phyloP scores from a whole-genome alignment of 1,284 basidiomycete species.

The Naganishia liquefaciens region DNA sequence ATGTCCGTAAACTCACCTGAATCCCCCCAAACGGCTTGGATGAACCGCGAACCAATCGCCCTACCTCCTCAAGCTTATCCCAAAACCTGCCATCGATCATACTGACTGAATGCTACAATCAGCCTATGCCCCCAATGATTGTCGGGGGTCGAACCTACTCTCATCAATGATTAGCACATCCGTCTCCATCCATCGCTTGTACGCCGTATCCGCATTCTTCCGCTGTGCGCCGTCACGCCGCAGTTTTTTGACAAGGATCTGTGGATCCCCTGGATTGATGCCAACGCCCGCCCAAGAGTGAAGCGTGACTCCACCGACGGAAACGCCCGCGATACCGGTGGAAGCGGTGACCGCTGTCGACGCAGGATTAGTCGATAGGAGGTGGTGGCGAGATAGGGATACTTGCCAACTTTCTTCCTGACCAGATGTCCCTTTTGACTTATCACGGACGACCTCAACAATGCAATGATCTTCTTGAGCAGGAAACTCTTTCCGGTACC shows the following conservation, averaged over 20 bases:
- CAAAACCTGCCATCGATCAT: constrained; percentile 89
- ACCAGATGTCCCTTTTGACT: constrained; percentile 41
- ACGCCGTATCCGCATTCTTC: constrained; percentile 59
- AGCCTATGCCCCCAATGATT: background rate
- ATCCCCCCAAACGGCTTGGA: constrained; percentile 80
- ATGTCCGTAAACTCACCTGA: constrained; percentile 56
- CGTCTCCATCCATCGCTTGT: constrained; percentile 68
- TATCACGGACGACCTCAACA: constrained; percentile 52
- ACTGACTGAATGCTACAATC: constrained; percentile 64
- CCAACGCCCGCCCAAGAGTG: constrained; percentile 86
- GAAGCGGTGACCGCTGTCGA: constrained; percentile 67
- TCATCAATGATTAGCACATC: constrained; percentile 91
- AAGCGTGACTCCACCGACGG: constrained; percentile 86
- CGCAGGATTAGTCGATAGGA: background rate
- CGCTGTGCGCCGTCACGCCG: constrained; percentile 14
- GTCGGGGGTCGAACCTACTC: constrained; percentile 58
- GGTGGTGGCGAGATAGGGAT: constrained; percentile 61
- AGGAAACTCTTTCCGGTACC: constrained; percentile 88
- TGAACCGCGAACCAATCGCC: constrained; percentile 60
- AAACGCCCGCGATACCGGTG: constrained; percentile 87
- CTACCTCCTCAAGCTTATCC: constrained; percentile 54
- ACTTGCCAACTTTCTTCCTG: constrained; percentile 67
- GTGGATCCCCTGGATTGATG: constrained; percentile 66
- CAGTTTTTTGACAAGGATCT: constrained; percentile 56
- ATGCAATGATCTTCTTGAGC: constrained; percentile 73